Conservation (phyloP, 306 rosid species). For the Glycyrrhiza uralensis region DNA sequence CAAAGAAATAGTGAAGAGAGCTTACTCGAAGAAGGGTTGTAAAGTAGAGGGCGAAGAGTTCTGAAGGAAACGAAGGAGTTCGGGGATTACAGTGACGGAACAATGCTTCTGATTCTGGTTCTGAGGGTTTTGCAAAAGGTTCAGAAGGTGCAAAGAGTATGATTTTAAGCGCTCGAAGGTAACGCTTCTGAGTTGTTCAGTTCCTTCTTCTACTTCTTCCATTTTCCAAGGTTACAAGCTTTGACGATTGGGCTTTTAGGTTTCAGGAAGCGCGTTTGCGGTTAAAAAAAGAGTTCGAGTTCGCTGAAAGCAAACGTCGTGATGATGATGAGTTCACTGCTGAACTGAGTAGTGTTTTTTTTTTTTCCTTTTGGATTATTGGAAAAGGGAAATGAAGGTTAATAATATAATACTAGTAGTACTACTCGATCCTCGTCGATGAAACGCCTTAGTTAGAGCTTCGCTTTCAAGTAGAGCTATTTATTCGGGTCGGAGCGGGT, state of each 20-base stretch:
- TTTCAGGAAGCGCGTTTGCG: not conserved
- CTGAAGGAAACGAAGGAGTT: constrained; percentile 55
- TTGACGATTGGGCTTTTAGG: not conserved
- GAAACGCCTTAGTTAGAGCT: not conserved
- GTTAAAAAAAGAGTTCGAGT: not conserved
- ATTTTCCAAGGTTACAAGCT: not conserved
- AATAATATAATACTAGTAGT: too few relatives aligned
- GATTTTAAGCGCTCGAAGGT: constrained; percentile 59
- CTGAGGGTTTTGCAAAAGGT: constrained; percentile 61
- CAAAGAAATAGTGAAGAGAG: not conserved
- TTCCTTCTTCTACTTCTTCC: constrained; percentile 8
- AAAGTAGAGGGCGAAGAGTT: constrained; percentile 42
- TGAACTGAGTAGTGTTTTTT: not conserved
- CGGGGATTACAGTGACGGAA: constrained; percentile 37
- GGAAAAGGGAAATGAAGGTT: not conserved
- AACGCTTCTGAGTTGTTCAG: constrained; percentile 23
- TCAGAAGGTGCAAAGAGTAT: constrained; percentile 61
- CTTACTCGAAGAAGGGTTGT: constrained; percentile 84
- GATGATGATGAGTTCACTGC: not conserved
- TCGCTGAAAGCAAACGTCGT: not conserved
- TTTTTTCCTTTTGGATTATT: not conserved
- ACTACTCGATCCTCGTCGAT: not conserved
- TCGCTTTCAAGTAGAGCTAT: not conserved
- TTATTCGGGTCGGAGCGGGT: too few relatives aligned
- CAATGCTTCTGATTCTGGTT: constrained; percentile 33